Evolutionary conservation across 2,329 filamentous ascomycete species (phyloP).

Genomic region (Sodiomyces alkalinus): DNA sequence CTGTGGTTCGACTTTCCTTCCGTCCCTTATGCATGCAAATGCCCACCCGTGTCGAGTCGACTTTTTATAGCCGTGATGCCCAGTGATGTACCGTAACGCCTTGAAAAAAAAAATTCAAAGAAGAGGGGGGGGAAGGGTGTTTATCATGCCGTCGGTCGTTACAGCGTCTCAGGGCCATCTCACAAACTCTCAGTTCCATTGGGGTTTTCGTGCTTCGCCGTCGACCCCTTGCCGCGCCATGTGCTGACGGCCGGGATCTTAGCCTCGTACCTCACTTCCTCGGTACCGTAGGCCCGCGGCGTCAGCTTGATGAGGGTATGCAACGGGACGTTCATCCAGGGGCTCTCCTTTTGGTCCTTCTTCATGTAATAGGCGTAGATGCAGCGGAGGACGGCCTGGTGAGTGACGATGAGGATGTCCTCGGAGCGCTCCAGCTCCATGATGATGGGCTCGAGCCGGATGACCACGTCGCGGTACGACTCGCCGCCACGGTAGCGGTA

Average conservation of each 20-base stretch:
- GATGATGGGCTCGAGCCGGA: conserved; percentile 94
- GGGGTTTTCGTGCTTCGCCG: conserved; percentile 70
- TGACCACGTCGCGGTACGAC: conserved; percentile 91
- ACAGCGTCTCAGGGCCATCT: no score
- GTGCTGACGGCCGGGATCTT: conserved; percentile 94
- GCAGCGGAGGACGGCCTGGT: conserved; percentile 90
- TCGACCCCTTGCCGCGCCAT: conserved; percentile 86
- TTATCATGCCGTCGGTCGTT: no score
- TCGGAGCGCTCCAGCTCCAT: conserved; percentile 96
- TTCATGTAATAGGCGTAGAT: conserved; percentile 99
- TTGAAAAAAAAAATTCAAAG: no score
- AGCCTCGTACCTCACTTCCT: conserved; percentile 75
- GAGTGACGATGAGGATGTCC: conserved; percentile 94
- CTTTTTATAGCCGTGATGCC: no score
- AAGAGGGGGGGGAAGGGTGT: no score
- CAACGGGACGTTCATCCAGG: conserved; percentile 97
- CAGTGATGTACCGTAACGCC: no score
- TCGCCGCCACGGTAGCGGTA: conserved; percentile 96
- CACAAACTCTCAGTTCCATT: no score
- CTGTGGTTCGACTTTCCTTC: no score
- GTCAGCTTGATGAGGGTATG: conserved; percentile 96
- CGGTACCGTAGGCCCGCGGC: conserved; percentile 82
- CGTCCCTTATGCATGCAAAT: no score
- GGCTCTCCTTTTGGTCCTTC: conserved; percentile 77
- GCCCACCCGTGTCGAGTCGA: no score